A percentile compares a stretch with the other conserved stretches of the same genome.
Conservation (phyloP, 2,329 filamentous ascomycete genomes). For the Botrytis aclada region DNA sequence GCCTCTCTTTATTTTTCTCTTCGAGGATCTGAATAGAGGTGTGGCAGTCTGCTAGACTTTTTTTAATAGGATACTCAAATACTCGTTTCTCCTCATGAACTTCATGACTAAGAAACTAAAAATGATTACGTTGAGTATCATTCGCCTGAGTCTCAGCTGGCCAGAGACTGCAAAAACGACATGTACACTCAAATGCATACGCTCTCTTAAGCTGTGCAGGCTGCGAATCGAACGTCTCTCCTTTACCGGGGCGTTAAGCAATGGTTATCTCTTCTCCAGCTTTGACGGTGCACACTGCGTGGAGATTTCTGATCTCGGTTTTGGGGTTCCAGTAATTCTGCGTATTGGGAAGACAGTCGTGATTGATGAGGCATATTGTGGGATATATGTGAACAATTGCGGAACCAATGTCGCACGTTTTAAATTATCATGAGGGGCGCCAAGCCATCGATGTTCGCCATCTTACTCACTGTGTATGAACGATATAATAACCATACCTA, state of each 20-base stretch:
- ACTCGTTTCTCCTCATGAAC: constrained; percentile 36
- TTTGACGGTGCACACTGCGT: constrained; percentile 25
- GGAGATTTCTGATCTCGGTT: constrained; percentile 23
- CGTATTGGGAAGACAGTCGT: constrained; percentile 28
- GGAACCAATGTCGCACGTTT: not conserved
- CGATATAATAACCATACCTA: not conserved
- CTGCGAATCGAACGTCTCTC: constrained; percentile 14
- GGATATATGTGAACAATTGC: constrained; percentile 24
- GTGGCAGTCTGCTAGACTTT: constrained; percentile 35
- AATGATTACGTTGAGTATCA: constrained; percentile 35
- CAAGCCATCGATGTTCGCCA: not conserved
- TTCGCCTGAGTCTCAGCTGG: constrained; percentile 31
- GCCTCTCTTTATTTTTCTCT: constrained; percentile 24
- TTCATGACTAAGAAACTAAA: constrained; percentile 36
- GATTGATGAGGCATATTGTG: constrained; percentile 27
- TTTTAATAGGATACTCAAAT: constrained; percentile 28
- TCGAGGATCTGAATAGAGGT: constrained; percentile 33
- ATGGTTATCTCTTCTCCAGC: constrained; percentile 29
- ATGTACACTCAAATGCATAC: constrained; percentile 40
- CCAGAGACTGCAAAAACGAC: constrained; percentile 32
- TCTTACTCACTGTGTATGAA: not conserved
- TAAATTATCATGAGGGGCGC: not conserved
- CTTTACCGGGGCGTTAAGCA: constrained; percentile 22
- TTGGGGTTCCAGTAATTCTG: constrained; percentile 25
- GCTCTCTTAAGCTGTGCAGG: constrained; percentile 30